Base-by-base conservation (phyloP, 202 grass and related monocot species). In the Elaeis oleifera region DNA sequence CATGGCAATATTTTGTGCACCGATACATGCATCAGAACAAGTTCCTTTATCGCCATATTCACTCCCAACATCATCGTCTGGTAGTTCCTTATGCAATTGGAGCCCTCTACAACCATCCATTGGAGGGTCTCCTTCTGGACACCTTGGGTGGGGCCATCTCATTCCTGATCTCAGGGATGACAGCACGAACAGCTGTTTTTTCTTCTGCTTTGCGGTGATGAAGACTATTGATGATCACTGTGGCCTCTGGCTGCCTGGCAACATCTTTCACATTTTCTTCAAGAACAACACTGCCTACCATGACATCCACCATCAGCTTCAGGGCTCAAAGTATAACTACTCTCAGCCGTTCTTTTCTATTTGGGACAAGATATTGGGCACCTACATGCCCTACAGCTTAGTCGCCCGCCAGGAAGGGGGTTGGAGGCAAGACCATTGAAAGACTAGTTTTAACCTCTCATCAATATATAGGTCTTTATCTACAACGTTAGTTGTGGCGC, bases 1-100 rank as follows among this genome's bases (percentile, higher is more conserved):
- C 77, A 54, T 94, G 94, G 94, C 88, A 99, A 21, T 99, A 99
- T 55, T 94, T 99, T 22, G 72, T 99, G 61, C 94, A 99, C 75
- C 77, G 88, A 25, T 92, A 92, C 62, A 99, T 99, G 94, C 94
- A 99, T 52, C 79, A 89, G 64, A 99, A 94, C 67, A 99, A 99
- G 63, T 99, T 99, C 69, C 80, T 99, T 0, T 94, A 92, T 66
- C 77, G 75, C 6, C 94, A 94, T 63, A 82, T 92, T 57, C 88
- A 99, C 63, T 94, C 88, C 3, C 83, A 88, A 27, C 94, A 89
- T 64, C 94, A 99, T 57, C 74, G 84, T 20, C 63, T 99, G 25
- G 76, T 99, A 23, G 88, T 89, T 68, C 88, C 94, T 19, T 99
- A 87, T 5, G 88, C 94, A 0, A 78, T 94, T 16, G 94, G 94